A percentile compares a stretch with the other conserved stretches of the same genome.
phyloP scores from a whole-genome alignment of 345 rosid genomes.

The Adansonia digitata region DNA sequence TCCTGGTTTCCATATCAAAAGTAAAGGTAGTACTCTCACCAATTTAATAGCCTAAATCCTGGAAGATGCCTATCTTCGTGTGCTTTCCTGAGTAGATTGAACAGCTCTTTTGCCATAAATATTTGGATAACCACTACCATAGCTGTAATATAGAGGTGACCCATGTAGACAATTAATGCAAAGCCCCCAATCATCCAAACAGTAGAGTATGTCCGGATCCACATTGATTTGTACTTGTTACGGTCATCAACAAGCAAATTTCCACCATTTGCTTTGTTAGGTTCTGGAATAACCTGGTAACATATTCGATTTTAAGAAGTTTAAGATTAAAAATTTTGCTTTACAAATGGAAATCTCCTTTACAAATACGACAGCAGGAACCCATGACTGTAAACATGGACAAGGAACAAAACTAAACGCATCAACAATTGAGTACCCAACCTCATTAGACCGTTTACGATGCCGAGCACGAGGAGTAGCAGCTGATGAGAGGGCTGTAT shows the following conservation, averaged over 20 bases:
- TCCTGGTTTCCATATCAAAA: not conserved
- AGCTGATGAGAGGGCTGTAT: constrained; percentile 36
- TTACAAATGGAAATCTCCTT: not conserved
- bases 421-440: constrained; percentile 16
- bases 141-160: constrained; percentile 90
- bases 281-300: constrained; percentile 51
- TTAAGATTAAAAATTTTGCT: constrained; percentile 1
- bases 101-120: constrained; percentile 86
- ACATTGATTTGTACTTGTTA: constrained; percentile 74
- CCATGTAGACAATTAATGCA: constrained; percentile 79
- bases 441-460: constrained; percentile 75
- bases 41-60: constrained; percentile 75
- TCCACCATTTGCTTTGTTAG: constrained; percentile 52
- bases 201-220: constrained; percentile 70
- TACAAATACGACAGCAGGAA: not conserved
- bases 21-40: constrained; percentile 37
- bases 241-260: constrained; percentile 65
- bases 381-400: not conserved
- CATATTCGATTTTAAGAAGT: not conserved
- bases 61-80: constrained; percentile 87
- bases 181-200: constrained; percentile 95
- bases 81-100: constrained; percentile 75
- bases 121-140: constrained; percentile 96
- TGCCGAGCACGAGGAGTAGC: constrained; percentile 51
- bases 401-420: not conserved